Conservation (phyloP, 495 filamentous ascomycete genomes). For the Penicilliopsis zonata region DNA sequence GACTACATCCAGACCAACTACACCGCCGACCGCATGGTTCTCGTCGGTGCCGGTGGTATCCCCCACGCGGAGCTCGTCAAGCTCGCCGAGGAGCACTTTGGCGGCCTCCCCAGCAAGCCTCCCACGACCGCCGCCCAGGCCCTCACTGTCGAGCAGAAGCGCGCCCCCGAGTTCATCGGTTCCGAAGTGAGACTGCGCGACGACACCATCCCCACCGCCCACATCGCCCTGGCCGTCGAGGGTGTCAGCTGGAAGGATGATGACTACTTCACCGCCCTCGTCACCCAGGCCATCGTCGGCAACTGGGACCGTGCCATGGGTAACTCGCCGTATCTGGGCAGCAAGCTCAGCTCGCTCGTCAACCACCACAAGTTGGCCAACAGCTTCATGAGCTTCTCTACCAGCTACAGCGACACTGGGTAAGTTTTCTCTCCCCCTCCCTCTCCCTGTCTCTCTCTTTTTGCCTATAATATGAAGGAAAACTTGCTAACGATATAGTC, state of each 20-base stretch:
- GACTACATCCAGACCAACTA: constrained; percentile 99
- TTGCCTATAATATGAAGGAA: too few relatives aligned
- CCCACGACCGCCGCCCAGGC: constrained; percentile 54
- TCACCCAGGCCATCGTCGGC: constrained; percentile 96
- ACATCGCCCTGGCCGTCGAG: constrained; percentile 98
- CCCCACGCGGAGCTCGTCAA: constrained; percentile 89
- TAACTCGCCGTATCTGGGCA: constrained; percentile 88
- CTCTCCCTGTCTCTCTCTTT: too few relatives aligned
- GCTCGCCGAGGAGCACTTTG: constrained; percentile 94
- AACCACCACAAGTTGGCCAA: constrained; percentile 90
- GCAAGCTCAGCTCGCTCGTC: constrained; percentile 90
- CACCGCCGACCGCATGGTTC: constrained; percentile 97
- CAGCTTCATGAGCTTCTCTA: constrained; percentile 99
- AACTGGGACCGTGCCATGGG: constrained; percentile 99
- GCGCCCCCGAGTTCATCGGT: constrained; percentile 85
- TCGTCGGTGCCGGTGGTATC: constrained; percentile 89
- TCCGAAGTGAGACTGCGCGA: constrained; percentile 92
- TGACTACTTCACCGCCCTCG: constrained; percentile 95
- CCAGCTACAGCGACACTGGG: constrained; percentile 98
- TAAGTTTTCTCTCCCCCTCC: constrained; percentile 35
- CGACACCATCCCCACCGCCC: constrained; percentile 87
- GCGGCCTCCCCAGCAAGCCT: constrained; percentile 57
- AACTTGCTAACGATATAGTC: constrained; percentile 39
- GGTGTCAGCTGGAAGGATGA: constrained; percentile 99
- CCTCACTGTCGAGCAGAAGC: constrained; percentile 59